Conservation (phyloP, 1,284 basidiomycete species). For the Mycena citricolor region DNA sequence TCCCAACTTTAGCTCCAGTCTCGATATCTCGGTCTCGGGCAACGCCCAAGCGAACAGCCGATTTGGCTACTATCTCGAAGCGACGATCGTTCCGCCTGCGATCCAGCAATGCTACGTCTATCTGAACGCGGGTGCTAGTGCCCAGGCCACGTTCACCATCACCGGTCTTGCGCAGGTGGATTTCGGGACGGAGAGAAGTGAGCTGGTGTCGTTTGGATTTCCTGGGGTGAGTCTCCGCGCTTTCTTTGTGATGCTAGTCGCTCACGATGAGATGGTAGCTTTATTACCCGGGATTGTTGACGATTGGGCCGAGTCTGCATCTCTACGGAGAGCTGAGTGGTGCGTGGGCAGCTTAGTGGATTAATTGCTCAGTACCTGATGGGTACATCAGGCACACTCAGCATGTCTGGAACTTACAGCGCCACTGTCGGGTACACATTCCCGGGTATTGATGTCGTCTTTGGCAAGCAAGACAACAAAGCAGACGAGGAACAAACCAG, state of each 20-base stretch:
- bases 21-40: slow-evolving; percentile 11
- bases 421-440: slow-evolving; percentile 3
- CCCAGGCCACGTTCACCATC: slow-evolving; percentile 24
- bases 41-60: slow-evolving; percentile 6
- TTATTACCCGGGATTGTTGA: slow-evolving; percentile 26
- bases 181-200: slow-evolving; percentile 19
- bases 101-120: slow-evolving; percentile 27
- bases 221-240: slow-evolving; percentile 15
- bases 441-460: slow-evolving; percentile 4
- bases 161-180: slow-evolving; percentile 22
- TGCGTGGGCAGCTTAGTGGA: slow-evolving; percentile 1
- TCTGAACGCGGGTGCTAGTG: slow-evolving; percentile 25
- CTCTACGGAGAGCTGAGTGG: slow-evolving; percentile 18
- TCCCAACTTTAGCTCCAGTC: slow-evolving; percentile 15
- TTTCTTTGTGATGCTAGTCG: neutral
- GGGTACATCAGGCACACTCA: neutral
- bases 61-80: slow-evolving; percentile 33
- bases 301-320: slow-evolving; percentile 25
- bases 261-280: too few relatives aligned
- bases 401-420: slow-evolving; percentile 6
- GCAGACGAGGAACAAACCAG: neutral
- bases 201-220: slow-evolving; percentile 25
- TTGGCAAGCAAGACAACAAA: slow-evolving; percentile 9
- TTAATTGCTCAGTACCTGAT: neutral
- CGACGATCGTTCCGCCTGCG: slow-evolving; percentile 29